phyloP scores from a whole-genome alignment of 1,284 basidiomycete genomes.

The Fomitopsis palustris region DNA sequence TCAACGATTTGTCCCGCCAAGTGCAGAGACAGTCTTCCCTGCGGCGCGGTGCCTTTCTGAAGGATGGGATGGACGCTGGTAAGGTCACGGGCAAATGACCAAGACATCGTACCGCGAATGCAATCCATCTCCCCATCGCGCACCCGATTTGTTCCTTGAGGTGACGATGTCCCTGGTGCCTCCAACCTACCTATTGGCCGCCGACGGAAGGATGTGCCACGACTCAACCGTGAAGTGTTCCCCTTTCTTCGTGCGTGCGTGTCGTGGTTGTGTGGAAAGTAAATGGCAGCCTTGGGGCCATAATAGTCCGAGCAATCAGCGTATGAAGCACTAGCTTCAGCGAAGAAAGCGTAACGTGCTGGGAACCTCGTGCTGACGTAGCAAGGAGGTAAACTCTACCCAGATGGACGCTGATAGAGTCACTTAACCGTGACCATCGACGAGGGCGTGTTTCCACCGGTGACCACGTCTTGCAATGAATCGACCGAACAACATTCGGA shows the following conservation, averaged over 20 bases:
- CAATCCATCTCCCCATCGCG: background rate
- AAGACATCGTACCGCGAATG: slow-evolving; percentile 3
- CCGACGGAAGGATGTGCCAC: background rate
- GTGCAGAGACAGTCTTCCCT: background rate
- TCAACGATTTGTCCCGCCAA: background rate
- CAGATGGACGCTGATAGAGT: background rate
- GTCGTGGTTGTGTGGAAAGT: background rate
- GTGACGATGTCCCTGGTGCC: background rate
- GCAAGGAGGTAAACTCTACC: background rate
- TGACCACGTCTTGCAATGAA: background rate
- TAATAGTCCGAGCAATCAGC: background rate
- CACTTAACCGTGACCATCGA: background rate
- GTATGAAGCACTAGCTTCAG: background rate
- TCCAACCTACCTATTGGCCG: background rate
- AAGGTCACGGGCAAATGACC: slow-evolving; percentile 1
- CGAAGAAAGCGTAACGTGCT: background rate
- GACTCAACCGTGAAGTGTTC: background rate
- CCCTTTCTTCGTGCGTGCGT: background rate
- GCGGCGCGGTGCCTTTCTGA: background rate
- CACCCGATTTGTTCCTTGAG: background rate
- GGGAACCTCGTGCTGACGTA: background rate
- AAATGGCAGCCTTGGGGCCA: background rate
- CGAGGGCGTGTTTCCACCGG: background rate
- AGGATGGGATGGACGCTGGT: background rate
- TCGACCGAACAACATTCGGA: background rate